Evolutionary conservation across 2,329 filamentous ascomycete species (phyloP).

Genomic region (Talaromyces marneffei): DNA sequence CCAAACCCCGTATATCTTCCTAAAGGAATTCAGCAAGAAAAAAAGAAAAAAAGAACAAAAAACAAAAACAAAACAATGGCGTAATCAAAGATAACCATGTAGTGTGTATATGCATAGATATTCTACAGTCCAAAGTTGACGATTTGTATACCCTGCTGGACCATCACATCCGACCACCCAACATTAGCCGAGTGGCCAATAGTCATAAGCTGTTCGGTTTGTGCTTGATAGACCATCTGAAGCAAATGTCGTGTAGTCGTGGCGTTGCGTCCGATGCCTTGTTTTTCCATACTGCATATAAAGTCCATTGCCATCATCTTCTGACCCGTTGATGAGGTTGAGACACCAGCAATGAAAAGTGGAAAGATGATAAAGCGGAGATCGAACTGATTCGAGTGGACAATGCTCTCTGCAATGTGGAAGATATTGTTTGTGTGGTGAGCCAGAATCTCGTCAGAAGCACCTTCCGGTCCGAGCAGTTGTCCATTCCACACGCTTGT

Average conservation of each 20-base stretch:
- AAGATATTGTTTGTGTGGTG: slow-evolving; percentile 43
- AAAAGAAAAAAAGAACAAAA: not conserved
- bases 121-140: slow-evolving; percentile 49
- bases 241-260: slow-evolving; percentile 42
- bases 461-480: slow-evolving; percentile 34
- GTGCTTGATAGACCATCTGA: slow-evolving; percentile 45
- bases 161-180: slow-evolving; percentile 48
- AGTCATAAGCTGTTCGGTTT: slow-evolving; percentile 37
- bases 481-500: slow-evolving; percentile 51
- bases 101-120: slow-evolving; percentile 4
- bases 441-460: slow-evolving; percentile 39
- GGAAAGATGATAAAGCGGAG: slow-evolving; percentile 48
- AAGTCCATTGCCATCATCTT: slow-evolving; percentile 47
- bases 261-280: slow-evolving; percentile 46
- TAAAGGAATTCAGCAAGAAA: not conserved
- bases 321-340: slow-evolving; percentile 34
- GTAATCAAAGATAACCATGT: not conserved
- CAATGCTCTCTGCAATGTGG: slow-evolving; percentile 37
- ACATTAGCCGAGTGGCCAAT: slow-evolving; percentile 41
- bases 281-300: slow-evolving; percentile 43
- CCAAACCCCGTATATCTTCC: not conserved
- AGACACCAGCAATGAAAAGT: slow-evolving; percentile 50
- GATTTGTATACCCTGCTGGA: slow-evolving; percentile 41
- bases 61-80: not conserved
- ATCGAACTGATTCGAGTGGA: slow-evolving; percentile 35